Evolutionary conservation across 2,329 filamentous ascomycete species (phyloP), one percentile per base, ranked within the genome.

Genomic region (Scorias spongiosa): DNA sequence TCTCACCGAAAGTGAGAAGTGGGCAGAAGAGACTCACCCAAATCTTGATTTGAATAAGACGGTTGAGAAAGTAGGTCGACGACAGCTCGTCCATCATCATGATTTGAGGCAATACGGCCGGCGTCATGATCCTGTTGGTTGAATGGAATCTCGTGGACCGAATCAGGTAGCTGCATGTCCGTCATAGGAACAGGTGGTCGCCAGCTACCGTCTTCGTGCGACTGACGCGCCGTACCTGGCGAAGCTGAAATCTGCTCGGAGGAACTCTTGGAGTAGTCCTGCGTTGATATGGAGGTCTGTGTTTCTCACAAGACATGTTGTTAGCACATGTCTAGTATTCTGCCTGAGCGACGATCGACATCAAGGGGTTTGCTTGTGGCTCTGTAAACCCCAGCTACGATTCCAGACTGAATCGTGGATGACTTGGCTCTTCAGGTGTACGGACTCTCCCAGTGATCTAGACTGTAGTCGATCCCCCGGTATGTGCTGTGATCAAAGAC

Each of bases 401-500:
- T 26, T 26, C 20, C 3, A 7, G 20, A 26, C 20, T 26, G 20
- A 26, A 26, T 26, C 7, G 20, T 7, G 20, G 20, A 26, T 26
- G 20, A 7, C 7, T 26, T 26, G 20, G 11, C 32, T 36, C 32
- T 36, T 36, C 32, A 46, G 39, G 28, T 36, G 46, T 57, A 53
- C 18, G 56, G 51, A 43, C 56, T 58, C 44, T 60, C 57, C 57
- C 57, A 60, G 46, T 59, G 55, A 49, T 60, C 57, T 42, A 46
- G 58, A 38, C 50, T 46, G 39, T 60, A 54, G 44, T 57, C 53
- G 41, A 44, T 48, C 10, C 43, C 48, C 14, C 39, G 34, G 2
- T 37, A 40, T 5, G 42, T 44, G 45, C 50, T 47, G 10, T 45
- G 44, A 30, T 46, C 34, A 38, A 45, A 28, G 18, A 43, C 36